Percentiles rank a stretch among this genome's conserved stretches.
Conservation (phyloP, 495 filamentous ascomycete species). For the Trichoderma erinaceum region DNA sequence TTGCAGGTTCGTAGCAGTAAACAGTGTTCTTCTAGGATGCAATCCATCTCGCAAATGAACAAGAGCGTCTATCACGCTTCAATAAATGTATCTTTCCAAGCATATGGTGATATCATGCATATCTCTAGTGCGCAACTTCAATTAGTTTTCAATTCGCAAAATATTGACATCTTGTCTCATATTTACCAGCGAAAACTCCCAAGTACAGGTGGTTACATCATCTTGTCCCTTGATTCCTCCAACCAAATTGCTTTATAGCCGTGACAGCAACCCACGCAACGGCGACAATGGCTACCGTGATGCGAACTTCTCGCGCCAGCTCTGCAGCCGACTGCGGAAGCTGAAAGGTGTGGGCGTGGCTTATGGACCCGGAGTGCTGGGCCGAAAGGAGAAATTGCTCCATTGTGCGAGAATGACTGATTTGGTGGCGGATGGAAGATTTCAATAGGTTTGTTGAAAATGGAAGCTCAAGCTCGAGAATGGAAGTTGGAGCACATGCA, state of each 20-base stretch:
- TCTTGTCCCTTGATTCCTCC: not conserved
- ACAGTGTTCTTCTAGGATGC: too few relatives aligned
- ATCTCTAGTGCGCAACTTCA: not conserved
- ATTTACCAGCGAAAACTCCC: not conserved
- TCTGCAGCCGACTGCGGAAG: constrained; percentile 11
- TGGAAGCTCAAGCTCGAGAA: not conserved
- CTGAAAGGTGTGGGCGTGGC: constrained; percentile 14
- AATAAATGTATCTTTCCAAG: too few relatives aligned
- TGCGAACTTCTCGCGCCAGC: constrained; percentile 13
- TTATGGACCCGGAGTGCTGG: constrained; percentile 15
- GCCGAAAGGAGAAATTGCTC: constrained; percentile 16
- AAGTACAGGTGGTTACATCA: not conserved
- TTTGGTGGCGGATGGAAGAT: not conserved
- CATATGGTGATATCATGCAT: too few relatives aligned
- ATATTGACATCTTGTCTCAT: not conserved
- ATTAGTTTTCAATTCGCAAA: not conserved
- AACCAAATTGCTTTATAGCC: constrained; percentile 15
- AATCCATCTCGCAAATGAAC: too few relatives aligned
- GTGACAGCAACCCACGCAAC: constrained; percentile 16
- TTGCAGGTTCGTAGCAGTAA: too few relatives aligned
- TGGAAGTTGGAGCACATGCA: not conserved
- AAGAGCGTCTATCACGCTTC: too few relatives aligned
- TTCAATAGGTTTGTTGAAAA: not conserved
- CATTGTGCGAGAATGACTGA: not conserved
- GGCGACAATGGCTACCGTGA: constrained; percentile 14